Base-by-base conservation (phyloP, 352 stramenopile genomes). In the Bremia lactucae region DNA sequence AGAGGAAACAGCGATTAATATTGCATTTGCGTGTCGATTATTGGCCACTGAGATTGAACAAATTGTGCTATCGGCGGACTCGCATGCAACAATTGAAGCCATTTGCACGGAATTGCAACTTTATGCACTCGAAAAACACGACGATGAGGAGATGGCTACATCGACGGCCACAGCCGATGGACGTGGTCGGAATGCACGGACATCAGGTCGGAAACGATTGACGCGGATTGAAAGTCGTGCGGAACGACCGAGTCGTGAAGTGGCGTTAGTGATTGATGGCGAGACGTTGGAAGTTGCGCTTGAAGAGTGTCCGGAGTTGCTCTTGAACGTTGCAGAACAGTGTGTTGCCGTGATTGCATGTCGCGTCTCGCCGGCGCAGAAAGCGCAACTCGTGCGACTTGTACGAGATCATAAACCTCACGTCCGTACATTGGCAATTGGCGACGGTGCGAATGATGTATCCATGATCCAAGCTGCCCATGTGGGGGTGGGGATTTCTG, bases 361-460 rank as follows among this genome's bases (percentile, higher is more conserved):
- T 37, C 77, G 94, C 25, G 89, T 97, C 0, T 95, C 76, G 19
- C 94, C 94, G 6, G 81, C 78, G 0, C 94, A 98, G 42, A 98
- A 98, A 52, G 82, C 84, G 0, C 55, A 96, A 24, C 50, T 98
- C n/a, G 92, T 98, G 37, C 62, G 60, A 0, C 51, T 97, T 0
- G 90, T 98, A 21, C 92, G 92, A 16, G 65, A 88, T n/a, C 82
- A 91, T 38, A 89, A 92, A 25, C 73, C 77, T 0, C 64, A 69
- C 13, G 63, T 87, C 2, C 74, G 80, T 22, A 96, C 87, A 13
- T 59, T 97, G 0, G 79, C 85, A 11, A 96, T 97, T 36, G 90
- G 94, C 19, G 94, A 98, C 46, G 94, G 94, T 20, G 94, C 93
- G 0, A 98, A 98, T 51, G 94, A 98, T 54, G 94, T 98, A 0